These are phyloP conservation scores for Trichophyton schoenleinii DNA, from an alignment of 2,329 filamentous ascomycete genomes.

Conservation along the genomic window DNA sequence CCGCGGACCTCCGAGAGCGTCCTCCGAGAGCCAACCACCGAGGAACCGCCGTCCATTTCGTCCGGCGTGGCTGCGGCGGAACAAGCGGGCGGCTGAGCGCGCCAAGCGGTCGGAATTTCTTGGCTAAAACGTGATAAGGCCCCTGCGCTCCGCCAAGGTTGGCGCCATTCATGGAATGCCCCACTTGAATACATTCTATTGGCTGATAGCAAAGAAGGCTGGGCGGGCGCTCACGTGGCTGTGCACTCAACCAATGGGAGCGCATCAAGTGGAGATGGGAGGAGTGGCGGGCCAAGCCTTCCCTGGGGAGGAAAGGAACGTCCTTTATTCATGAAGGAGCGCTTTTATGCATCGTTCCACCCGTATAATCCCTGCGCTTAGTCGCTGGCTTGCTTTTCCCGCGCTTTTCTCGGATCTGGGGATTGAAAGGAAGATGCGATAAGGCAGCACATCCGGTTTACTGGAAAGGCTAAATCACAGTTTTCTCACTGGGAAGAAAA, in stretches of 20 bases:
- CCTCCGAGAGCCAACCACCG: background rate
- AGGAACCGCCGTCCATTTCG: background rate
- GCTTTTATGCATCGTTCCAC: background rate
- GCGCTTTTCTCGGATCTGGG: background rate
- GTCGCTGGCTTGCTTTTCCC: constrained; percentile 5
- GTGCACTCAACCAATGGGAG: constrained; percentile 5
- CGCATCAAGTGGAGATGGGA: background rate
- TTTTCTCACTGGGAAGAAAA: no score
- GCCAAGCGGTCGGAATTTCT: constrained; percentile 1
- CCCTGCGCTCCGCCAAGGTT: background rate
- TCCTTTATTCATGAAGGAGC: background rate
- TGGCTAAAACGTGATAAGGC: constrained; percentile 1
- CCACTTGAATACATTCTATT: background rate
- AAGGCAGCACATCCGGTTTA: background rate
- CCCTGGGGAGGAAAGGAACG: background rate
- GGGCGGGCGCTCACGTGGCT: constrained; percentile 9
- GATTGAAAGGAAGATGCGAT: background rate
- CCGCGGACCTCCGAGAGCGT: background rate
- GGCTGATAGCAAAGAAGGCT: background rate
- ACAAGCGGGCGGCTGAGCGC: background rate
- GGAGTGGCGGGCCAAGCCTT: constrained; percentile 10
- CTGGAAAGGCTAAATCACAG: background rate
- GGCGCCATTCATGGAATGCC: background rate
- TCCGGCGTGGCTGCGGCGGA: background rate
- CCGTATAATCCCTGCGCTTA: background rate